phyloP scores from a whole-genome alignment of 768 basidiomycete species.

The Kwoniella heveanensis region DNA sequence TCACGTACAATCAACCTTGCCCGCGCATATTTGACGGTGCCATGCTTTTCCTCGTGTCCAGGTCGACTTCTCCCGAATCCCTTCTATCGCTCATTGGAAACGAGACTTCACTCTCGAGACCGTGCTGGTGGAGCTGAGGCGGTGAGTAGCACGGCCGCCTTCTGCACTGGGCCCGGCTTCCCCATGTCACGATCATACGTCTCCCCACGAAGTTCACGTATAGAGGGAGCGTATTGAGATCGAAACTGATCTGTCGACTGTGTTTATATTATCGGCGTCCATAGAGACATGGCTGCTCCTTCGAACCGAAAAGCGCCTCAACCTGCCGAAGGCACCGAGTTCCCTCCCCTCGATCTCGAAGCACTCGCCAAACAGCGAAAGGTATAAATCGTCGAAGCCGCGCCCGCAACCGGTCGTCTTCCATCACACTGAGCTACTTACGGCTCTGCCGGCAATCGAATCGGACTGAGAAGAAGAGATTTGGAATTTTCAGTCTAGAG shows the following conservation, averaged over 20 bases:
- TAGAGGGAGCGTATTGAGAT: no score
- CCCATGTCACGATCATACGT: no score
- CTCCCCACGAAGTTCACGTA: neutral
- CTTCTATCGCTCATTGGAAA: slow-evolving; percentile 74
- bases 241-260: no score
- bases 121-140: slow-evolving; percentile 87
- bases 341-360: slow-evolving; percentile 50
- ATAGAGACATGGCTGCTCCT: slow-evolving; percentile 93
- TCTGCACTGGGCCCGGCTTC: no score
- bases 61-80: slow-evolving; percentile 73
- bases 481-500: no score
- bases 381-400: slow-evolving; percentile 17
- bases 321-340: slow-evolving; percentile 75
- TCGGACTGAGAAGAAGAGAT: no score
- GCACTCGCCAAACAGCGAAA: slow-evolving; percentile 43
- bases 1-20: no score
- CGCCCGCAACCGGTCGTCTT: neutral
- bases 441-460: no score
- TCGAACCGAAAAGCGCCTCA: slow-evolving; percentile 92
- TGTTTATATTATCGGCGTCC: no score
- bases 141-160: slow-evolving; percentile 62
- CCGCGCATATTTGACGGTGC: no score
- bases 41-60: slow-evolving; percentile 33
- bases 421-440: no score
- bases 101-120: slow-evolving; percentile 79